Percentiles rank a stretch among this genome's conserved stretches.
Evolutionary conservation across 495 filamentous ascomycete species (phyloP).

Genomic region (Chaetomium cochliodes): DNA sequence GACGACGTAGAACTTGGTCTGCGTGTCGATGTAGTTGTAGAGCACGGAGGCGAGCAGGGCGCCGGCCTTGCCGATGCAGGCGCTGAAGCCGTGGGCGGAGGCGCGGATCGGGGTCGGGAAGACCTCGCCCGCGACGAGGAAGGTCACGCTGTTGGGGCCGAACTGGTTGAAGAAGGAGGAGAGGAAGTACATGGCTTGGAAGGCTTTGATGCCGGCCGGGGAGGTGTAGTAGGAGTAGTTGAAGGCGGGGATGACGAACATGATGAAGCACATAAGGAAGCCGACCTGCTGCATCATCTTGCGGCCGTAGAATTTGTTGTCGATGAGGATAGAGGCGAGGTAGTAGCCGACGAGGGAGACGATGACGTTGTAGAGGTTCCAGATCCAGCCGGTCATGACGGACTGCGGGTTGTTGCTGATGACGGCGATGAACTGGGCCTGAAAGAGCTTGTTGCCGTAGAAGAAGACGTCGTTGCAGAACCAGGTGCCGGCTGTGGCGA

Average conservation of each 20-base stretch:
- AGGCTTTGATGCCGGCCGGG: constrained; percentile 63
- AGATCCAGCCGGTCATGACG: constrained; percentile 83
- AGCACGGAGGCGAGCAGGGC: constrained; percentile 79
- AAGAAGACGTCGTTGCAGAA: constrained; percentile 95
- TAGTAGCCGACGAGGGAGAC: constrained; percentile 86
- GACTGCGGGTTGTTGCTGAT: constrained; percentile 58
- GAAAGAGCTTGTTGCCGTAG: constrained; percentile 97
- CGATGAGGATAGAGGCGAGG: constrained; percentile 70
- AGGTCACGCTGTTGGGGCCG: constrained; percentile 86
- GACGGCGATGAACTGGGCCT: constrained; percentile 75
- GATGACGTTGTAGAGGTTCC: constrained; percentile 81
- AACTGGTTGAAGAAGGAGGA: constrained; percentile 97
- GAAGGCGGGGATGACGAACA: constrained; percentile 84
- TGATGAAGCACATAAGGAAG: constrained; percentile 81
- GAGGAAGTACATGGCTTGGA: constrained; percentile 93
- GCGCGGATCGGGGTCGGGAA: constrained; percentile 88
- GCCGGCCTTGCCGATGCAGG: constrained; percentile 78
- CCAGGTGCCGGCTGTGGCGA: constrained; percentile 85
- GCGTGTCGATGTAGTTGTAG: constrained; percentile 82
- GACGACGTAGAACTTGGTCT: constrained; percentile 79
- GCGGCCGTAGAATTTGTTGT: constrained; percentile 88
- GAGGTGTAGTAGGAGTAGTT: constrained; percentile 73
- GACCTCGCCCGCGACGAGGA: constrained; percentile 87
- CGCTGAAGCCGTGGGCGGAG: constrained; percentile 85
- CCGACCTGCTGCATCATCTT: constrained; percentile 91